Evolutionary conservation across 2,329 filamentous ascomycete species (phyloP).

Genomic region (Cryphonectria radicalis): DNA sequence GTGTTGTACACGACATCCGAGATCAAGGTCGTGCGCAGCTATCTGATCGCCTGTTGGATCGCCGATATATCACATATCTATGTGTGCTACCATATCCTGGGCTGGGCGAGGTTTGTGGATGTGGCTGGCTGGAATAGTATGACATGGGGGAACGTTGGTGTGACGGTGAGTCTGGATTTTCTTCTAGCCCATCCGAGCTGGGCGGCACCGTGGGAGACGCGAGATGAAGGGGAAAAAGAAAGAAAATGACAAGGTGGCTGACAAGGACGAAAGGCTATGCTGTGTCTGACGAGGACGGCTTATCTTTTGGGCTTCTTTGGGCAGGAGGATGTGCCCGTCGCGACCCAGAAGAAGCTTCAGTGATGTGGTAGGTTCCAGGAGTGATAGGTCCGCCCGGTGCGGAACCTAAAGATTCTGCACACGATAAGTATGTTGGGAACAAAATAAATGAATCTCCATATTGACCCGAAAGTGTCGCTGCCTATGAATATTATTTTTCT

Average conservation of each 20-base stretch:
- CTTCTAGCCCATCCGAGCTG: neutral
- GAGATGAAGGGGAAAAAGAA: too few relatives aligned
- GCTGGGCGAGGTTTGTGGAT: slow-evolving; percentile 56
- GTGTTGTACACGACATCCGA: slow-evolving; percentile 69
- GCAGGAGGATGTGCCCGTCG: slow-evolving; percentile 42
- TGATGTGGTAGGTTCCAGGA: slow-evolving; percentile 13
- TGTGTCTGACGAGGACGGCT: slow-evolving; percentile 59
- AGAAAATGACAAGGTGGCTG: neutral
- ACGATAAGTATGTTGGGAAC: neutral
- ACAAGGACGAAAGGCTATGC: slow-evolving; percentile 46
- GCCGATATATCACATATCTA: slow-evolving; percentile 72
- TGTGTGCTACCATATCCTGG: slow-evolving; percentile 63
- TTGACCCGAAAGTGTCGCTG: neutral
- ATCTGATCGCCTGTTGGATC: slow-evolving; percentile 66
- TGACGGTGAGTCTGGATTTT: slow-evolving; percentile 54
- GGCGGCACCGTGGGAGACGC: neutral
- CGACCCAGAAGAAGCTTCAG: slow-evolving; percentile 31
- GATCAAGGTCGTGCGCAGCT: slow-evolving; percentile 67
- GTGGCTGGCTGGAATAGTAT: slow-evolving; percentile 67
- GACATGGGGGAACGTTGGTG: slow-evolving; percentile 74
- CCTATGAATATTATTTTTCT: neutral
- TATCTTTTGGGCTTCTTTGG: slow-evolving; percentile 67
- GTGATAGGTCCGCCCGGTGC: neutral
- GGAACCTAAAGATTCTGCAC: neutral
- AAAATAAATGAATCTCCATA: neutral